These are phyloP conservation scores for Phytopythium boreale DNA, from an alignment of 352 stramenopile species.

Conservation along the genomic window DNA sequence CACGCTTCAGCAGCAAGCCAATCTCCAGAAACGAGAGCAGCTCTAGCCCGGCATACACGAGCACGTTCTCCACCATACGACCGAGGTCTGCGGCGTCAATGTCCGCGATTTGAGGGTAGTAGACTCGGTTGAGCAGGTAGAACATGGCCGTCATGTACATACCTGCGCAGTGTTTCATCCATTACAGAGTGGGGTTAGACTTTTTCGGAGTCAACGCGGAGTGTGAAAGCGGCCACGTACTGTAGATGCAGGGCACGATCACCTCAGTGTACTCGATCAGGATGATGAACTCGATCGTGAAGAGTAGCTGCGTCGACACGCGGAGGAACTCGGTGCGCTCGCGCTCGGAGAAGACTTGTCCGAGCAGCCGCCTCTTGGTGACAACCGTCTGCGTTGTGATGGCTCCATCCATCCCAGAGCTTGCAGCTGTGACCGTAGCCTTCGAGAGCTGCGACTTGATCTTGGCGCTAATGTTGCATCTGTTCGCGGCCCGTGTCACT, in stretches of 20 bases:
- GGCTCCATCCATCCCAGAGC: neutral
- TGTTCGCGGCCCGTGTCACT: neutral
- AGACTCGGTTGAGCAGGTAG: slow-evolving; percentile 26
- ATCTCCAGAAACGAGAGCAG: slow-evolving; percentile 21
- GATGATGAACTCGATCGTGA: slow-evolving; percentile 28
- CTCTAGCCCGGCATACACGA: slow-evolving; percentile 25
- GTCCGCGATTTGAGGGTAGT: slow-evolving; percentile 27
- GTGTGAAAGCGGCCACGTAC: slow-evolving; percentile 9
- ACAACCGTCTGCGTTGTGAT: neutral
- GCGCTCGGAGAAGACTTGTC: slow-evolving; percentile 2
- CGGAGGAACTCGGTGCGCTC: slow-evolving; percentile 12
- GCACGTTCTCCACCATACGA: slow-evolving; percentile 26
- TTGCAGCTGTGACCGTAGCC: neutral
- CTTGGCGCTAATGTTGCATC: neutral
- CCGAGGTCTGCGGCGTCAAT: slow-evolving; percentile 11
- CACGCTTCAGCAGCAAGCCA: slow-evolving; percentile 15
- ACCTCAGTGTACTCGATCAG: slow-evolving; percentile 33
- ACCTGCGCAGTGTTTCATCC: slow-evolving; percentile 2
- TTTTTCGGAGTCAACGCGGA: neutral
- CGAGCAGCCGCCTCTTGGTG: neutral
- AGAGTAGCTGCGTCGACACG: slow-evolving; percentile 23
- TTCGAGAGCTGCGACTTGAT: neutral
- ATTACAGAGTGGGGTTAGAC: neutral
- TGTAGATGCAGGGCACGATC: slow-evolving; percentile 23
- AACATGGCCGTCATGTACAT: slow-evolving; percentile 28